Evolutionary conservation across 176 grass and related monocot genomes (phyloP), one percentile per base, ranked within the genome.

Genomic region (Cymbopogon citratus): DNA sequence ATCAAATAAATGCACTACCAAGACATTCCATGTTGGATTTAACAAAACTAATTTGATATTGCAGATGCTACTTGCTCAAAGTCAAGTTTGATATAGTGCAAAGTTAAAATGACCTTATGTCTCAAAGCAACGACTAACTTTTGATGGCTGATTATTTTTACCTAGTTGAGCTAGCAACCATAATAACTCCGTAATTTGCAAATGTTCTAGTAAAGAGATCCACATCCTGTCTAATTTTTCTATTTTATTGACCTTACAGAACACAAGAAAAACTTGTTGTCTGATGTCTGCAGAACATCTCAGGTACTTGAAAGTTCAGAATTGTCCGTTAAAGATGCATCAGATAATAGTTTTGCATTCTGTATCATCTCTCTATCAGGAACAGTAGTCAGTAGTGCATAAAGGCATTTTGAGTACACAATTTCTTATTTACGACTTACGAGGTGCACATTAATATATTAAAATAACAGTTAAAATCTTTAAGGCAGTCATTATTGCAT

Each of bases 241-340:
- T 33, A 33, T 73, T 79, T 68, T 35, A 6, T 81, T 82, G 2
- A 75, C 35, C 31, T 80, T 73, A 41, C 54, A 95, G 92, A 98
- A 43, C 90, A 98, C 86, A 91, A 98, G 91, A 93, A 93, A 80
- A 98, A 98, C 79, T 86, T 95, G 71, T 66, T 98, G 54, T 89
- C 86, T 66, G 90, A 98, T 86, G 61, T n/a, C 34, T 85, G 78
- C 73, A 81, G 92, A 83, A 89, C n/a, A n/a, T n/a, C n/a, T 84
- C 95, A 95, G 95, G 95, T 98, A 92, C 75, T 75, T 34, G 5
- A 54, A 82, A 74, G 6, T 68, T 81, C 19, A 19, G 11, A 38
- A 35, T 68, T 43, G 26, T 44, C 72, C 51, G 5, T 66, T 21
- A 44, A 9, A 9, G 36, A 80, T 76, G 62, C 29, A 69, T 43